Evolutionary conservation across 2,329 filamentous ascomycete genomes (phyloP).

Genomic region (Ceratocystis albifundus): DNA sequence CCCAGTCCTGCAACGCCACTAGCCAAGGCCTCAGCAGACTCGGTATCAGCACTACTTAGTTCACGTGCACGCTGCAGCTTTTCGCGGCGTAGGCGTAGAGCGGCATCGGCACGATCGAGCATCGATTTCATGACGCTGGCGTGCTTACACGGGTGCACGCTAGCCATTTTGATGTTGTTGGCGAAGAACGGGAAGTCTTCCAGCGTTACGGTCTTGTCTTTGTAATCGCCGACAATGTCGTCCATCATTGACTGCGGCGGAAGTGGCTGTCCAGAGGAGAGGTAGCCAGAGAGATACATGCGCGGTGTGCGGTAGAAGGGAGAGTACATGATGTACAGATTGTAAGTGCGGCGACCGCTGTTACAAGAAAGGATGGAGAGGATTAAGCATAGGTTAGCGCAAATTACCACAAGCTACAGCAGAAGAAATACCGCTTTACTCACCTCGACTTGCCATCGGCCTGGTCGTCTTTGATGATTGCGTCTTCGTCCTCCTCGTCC

Average conservation of each 20-base stretch:
- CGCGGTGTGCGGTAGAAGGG: conserved; percentile 94
- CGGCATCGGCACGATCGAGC: conserved; percentile 86
- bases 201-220: conserved; percentile 95
- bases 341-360: conserved; percentile 84
- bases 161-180: conserved; percentile 86
- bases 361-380: background rate
- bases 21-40: conserved; percentile 56
- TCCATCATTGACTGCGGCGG: conserved; percentile 86
- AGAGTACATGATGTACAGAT: conserved; percentile 95
- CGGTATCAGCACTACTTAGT: conserved; percentile 42
- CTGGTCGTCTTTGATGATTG: conserved; percentile 66
- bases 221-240: conserved; percentile 91
- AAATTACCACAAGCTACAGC: conserved; percentile 1
- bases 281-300: conserved; percentile 87
- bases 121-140: conserved; percentile 96
- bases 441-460: conserved; percentile 15
- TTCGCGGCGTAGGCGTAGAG: conserved; percentile 74
- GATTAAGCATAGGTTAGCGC: conserved; percentile 22
- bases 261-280: conserved; percentile 65
- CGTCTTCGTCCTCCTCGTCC: conserved; percentile 92
- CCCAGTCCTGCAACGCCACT: conserved; percentile 63
- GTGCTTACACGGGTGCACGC: conserved; percentile 93
- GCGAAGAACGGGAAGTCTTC: conserved; percentile 96
- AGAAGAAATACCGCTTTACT: background rate
- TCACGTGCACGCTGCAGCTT: conserved; percentile 37